Percentiles rank a stretch among this genome's conserved stretches.
phyloP scores from a whole-genome alignment of 768 basidiomycete genomes.

The Leccinum rimulosum region DNA sequence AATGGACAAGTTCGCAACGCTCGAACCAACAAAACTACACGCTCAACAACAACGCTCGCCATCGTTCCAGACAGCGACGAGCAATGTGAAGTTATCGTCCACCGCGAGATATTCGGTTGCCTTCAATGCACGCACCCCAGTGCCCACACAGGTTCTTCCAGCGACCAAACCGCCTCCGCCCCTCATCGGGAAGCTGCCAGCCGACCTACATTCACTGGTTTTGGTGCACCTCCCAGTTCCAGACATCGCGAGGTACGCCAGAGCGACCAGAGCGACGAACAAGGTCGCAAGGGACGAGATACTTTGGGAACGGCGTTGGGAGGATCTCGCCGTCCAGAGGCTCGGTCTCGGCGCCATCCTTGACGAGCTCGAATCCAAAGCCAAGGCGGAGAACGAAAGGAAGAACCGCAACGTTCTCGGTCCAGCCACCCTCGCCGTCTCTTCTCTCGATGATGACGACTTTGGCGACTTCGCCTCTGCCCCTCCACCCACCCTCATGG shows the following conservation, averaged over 20 bases:
- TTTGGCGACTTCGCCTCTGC: conserved; percentile 78
- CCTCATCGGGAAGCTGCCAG: conserved; percentile 76
- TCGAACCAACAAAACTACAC: conserved; percentile 71
- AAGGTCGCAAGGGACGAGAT: conserved; percentile 65
- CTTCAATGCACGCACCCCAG: conserved; percentile 3
- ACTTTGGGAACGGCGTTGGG: conserved; percentile 78
- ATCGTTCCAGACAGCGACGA: conserved; percentile 1
- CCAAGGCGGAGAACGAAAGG: conserved; percentile 35
- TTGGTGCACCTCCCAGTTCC: conserved; percentile 73
- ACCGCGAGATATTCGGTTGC: conserved; percentile 8
- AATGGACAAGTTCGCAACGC: conserved; percentile 87
- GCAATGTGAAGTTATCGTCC: conserved; percentile 16
- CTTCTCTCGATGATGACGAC: conserved; percentile 62
- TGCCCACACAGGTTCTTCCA: conserved; percentile 12
- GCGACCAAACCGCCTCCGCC: conserved; percentile 28
- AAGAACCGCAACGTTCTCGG: conserved; percentile 37
- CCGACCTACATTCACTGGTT: conserved; percentile 72
- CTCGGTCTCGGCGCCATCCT: conserved; percentile 46
- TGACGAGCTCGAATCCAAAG: conserved; percentile 53
- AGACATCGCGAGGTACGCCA: conserved; percentile 76
- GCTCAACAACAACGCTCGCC: conserved; percentile 30
- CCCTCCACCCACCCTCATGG: conserved; percentile 17
- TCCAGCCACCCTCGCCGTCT: conserved; percentile 59
- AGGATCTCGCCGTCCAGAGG: conserved; percentile 50
- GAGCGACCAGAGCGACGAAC: conserved; percentile 61